Evolutionary conservation across 495 filamentous ascomycete genomes (phyloP).

Genomic region (Penicillium herquei): DNA sequence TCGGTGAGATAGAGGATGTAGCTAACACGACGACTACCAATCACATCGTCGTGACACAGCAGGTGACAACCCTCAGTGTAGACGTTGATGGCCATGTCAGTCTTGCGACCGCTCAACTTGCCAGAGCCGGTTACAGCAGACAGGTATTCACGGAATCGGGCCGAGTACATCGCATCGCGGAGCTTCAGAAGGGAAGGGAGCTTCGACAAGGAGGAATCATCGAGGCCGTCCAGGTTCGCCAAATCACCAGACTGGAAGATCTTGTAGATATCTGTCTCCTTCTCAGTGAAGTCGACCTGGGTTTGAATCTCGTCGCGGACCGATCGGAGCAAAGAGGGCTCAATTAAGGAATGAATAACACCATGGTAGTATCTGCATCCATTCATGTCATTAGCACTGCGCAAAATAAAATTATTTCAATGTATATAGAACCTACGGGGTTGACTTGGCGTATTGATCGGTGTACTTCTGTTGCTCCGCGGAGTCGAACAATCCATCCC

Average conservation of each 20-base stretch:
- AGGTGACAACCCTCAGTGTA: slow-evolving; percentile 96
- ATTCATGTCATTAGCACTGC: slow-evolving; percentile 8
- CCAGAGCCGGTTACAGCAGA: slow-evolving; percentile 81
- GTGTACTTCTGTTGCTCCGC: slow-evolving; percentile 65
- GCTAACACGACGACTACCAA: slow-evolving; percentile 86
- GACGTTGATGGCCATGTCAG: slow-evolving; percentile 99
- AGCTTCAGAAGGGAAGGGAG: slow-evolving; percentile 83
- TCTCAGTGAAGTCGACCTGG: slow-evolving; percentile 92
- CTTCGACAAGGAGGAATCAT: slow-evolving; percentile 73
- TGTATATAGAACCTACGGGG: slow-evolving; percentile 51
- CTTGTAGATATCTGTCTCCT: slow-evolving; percentile 99
- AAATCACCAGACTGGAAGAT: slow-evolving; percentile 98
- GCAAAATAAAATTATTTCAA: slow-evolving; percentile 1
- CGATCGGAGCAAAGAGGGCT: slow-evolving; percentile 73
- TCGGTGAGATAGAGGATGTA: slow-evolving; percentile 97
- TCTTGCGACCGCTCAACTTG: slow-evolving; percentile 86
- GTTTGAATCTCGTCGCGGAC: slow-evolving; percentile 87
- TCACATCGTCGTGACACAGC: slow-evolving; percentile 97
- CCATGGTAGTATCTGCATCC: slow-evolving; percentile 73
- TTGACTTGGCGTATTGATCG: slow-evolving; percentile 65
- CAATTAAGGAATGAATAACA: slow-evolving; percentile 78
- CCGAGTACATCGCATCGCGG: slow-evolving; percentile 89
- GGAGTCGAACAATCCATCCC: slow-evolving; percentile 72
- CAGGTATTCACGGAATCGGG: slow-evolving; percentile 83
- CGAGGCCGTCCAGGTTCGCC: slow-evolving; percentile 92